Evolutionary conservation across 176 grass and related monocot species (phyloP).

Genomic region (Coix lacrymajobi): DNA sequence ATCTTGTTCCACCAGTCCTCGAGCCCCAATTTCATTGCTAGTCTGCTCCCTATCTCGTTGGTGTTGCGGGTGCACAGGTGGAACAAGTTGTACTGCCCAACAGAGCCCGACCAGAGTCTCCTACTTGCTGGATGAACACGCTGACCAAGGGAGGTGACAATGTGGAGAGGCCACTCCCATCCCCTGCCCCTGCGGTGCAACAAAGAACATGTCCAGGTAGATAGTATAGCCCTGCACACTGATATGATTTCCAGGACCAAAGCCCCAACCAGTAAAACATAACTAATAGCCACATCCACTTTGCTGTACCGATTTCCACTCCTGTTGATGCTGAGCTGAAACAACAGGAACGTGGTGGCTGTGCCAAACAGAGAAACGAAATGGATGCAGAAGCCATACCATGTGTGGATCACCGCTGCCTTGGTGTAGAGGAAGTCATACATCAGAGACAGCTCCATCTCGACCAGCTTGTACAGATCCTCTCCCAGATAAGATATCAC

Average conservation of each 20-base stretch:
- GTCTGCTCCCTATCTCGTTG: not conserved
- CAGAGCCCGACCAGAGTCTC: constrained; percentile 17
- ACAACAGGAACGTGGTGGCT: not conserved
- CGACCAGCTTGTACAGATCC: constrained; percentile 17
- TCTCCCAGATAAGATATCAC: constrained; percentile 21
- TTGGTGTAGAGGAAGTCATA: constrained; percentile 62
- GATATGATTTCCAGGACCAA: constrained; percentile 32
- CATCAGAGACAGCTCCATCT: constrained; percentile 41
- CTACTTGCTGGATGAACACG: constrained; percentile 21
- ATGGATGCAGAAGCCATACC: constrained; percentile 32
- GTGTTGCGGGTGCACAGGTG: constrained; percentile 19
- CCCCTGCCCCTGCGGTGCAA: constrained; percentile 2
- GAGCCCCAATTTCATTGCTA: constrained; percentile 17
- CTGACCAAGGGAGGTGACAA: constrained; percentile 17
- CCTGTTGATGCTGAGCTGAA: not conserved
- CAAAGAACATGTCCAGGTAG: constrained; percentile 9
- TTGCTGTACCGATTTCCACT: not conserved
- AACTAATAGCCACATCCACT: constrained; percentile 43
- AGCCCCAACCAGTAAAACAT: constrained; percentile 39
- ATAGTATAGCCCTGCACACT: not conserved
- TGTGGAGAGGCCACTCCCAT: constrained; percentile 16
- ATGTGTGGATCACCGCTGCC: constrained; percentile 22
- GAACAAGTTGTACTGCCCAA: constrained; percentile 28
- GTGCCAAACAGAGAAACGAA: constrained; percentile 18
- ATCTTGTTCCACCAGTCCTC: constrained; percentile 21